Base-by-base conservation (phyloP, 208 protist genomes). In the Crithidia fasciculata region DNA sequence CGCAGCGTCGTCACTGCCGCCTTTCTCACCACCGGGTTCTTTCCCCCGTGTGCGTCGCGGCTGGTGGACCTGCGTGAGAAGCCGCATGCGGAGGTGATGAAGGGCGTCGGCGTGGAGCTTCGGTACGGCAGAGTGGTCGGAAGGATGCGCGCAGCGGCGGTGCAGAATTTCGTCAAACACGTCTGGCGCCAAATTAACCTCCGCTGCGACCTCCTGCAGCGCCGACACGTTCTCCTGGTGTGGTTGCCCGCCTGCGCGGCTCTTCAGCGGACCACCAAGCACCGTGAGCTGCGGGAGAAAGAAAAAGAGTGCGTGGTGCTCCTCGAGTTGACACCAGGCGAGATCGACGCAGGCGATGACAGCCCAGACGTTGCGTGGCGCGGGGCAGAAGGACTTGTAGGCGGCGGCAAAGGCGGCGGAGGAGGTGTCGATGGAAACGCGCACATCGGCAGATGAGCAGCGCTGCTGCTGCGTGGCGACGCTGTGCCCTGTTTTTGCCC, bases 291-390 rank as follows among this genome's bases (percentile, higher is more conserved):
- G 65, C 0, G 74, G 74, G 41, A 72, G 41, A 3, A 73, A 53
- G 41, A 69, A 4, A 3, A 40, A 39, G 8, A 36, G 13, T 2
- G 66, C 45, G 47, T 47, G 28, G 1, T 54, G 56, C 18, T 52
- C 60, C 61, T 88, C 74, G 16, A 83, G 64, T 50, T 75, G 78
- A 50, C 80, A 81, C 78, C 81, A 91, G 4, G 69, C 65, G 0
- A 81, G 69, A 18, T 80, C 45, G 41, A 88, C 65, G 44, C 60
- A 86, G 10, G 86, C 80, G 55, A 82, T 60, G 12, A 77, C 75
- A 4, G 68, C 65, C 72, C 76, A 72, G 15, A 86, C 41, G 43
- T 83, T 62, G 28, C 84, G 78, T 47, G 65, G 50, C 47, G 50
- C 64, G 8, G 45, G 39, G 57, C 47, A 64, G 50, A 83, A 80